Base-by-base conservation (phyloP, 75 land plant species). In the Pinus tabuliformis region DNA sequence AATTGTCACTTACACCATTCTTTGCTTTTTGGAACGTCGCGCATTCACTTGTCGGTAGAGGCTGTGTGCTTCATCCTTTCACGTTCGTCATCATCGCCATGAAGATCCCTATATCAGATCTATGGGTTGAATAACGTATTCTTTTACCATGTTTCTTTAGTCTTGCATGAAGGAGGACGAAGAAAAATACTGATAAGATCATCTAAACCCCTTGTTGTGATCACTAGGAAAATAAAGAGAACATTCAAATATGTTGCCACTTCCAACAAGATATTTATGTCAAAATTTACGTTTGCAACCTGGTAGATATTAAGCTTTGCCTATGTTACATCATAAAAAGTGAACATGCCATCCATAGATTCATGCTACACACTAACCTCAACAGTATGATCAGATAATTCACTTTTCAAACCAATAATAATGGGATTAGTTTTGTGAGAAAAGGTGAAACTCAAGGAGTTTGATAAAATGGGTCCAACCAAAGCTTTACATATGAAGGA, bases 261-360 rank as follows among this genome's bases (percentile, higher is more conserved):
- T 14, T 83, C 95, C 18, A 96, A 79, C 59, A 95, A 85, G 59
- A 96, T 75, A 24, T 92, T 80, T 80, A 96, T 82, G 76, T 96
- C 97, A 80, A 96, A 94, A 26, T 95, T 92, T 52, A 96, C 99
- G 83, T 97, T 94, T 20, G 98, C 99, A 68, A 96, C 99, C 99
- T 96, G 95, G 76, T 92, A 90, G 54, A 96, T 86, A 66, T 81
- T 83, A 61, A 96, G 90, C 36, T 65, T 87, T 24, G 90, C 91
- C 58, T 73, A 87, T 54, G 91, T 92, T 18, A 82, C 70, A 78
- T 94, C 98, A 80, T 94, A 96, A 71, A 96, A 96, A 59, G 84
- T 88, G 75, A 96, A 96, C 65, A 90, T 83, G 49, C 88, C 90
- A 70, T 96, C 99, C 78, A 94, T 78, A 5, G 75, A 78, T 26